Base-by-base conservation (phyloP, 352 stramenopile genomes). In the Globisporangium canariense region DNA sequence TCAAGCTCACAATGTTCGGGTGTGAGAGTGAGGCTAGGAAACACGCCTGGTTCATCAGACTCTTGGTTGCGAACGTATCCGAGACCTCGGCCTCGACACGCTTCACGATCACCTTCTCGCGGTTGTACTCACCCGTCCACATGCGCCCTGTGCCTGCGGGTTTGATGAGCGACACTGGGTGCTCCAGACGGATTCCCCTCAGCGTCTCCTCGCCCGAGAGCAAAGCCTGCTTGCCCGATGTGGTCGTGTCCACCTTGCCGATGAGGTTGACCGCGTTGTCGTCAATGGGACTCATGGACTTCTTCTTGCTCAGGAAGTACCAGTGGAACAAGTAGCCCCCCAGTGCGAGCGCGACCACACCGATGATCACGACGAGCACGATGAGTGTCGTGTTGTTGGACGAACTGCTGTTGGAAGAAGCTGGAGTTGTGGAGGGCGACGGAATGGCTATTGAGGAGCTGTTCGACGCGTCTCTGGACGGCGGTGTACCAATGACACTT, bases 121-220 rank as follows among this genome's bases (percentile, higher is more conserved):
- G 65, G 13, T 74, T 58, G 57, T 88, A 89, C 43, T 91, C 77
- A 54, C 81, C 81, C 52, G 83, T 65, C 75, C 77, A 93, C 11
- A 90, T 62, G 16, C 75, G 71, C 0, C 77, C 78, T 8, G 70
- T 75, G 14, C 83, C 82, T 11, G 81, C 51, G 5, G 78, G 77
- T 53, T 88, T 90, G 25, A 64, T 80, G 13, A 91, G 60, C 25
- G 71, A 66, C 22, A 93, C 73, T 38, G 73, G 77, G 41, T 79
- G 76, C 57, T 81, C 76, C 9, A 93, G 53, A 0, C 77, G 70
- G 45, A 90, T 76, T 3, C 75, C 70, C 9, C 76, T 73, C 49
- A 91, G 54, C 14, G 81, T 77, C 50, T 89, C 80, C 62, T 91
- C 81, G n/a, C 73, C 88, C 3, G 83, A 90, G 32, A 90, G 80